Evolutionary conservation across 2,329 filamentous ascomycete species (phyloP).

Genomic region (Alternaria viburni): DNA sequence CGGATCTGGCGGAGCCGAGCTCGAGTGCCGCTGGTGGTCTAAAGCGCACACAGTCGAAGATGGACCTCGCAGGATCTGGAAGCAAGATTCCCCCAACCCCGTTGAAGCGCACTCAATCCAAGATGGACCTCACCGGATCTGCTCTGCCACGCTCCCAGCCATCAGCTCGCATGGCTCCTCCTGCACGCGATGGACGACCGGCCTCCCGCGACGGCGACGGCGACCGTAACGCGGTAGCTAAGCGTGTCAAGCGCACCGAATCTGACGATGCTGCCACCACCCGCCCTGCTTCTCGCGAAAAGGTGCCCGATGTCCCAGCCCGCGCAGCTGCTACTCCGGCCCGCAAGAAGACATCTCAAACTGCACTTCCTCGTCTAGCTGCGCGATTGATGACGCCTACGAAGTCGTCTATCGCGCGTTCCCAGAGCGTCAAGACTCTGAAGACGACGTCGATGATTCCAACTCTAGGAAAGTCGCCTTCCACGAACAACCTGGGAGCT

Average conservation of each 20-base stretch:
- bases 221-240: slow-evolving; percentile 58
- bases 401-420: slow-evolving; percentile 72
- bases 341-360: slow-evolving; percentile 38
- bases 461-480: slow-evolving; percentile 59
- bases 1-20: slow-evolving; percentile 68
- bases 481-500: slow-evolving; percentile 57
- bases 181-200: slow-evolving; percentile 32
- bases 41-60: slow-evolving; percentile 63
- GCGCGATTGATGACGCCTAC: slow-evolving; percentile 74
- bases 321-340: slow-evolving; percentile 27
- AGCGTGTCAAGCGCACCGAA: slow-evolving; percentile 72
- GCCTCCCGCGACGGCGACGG: slow-evolving; percentile 36
- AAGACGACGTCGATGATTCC: slow-evolving; percentile 60
- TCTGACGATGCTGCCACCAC: slow-evolving; percentile 73
- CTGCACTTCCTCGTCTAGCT: slow-evolving; percentile 58
- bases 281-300: slow-evolving; percentile 62
- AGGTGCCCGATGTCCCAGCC: slow-evolving; percentile 14
- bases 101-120: slow-evolving; percentile 61
- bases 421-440: slow-evolving; percentile 58
- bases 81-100: slow-evolving; percentile 47
- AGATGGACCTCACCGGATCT: slow-evolving; percentile 66
- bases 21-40: slow-evolving; percentile 49
- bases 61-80: slow-evolving; percentile 67
- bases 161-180: slow-evolving; percentile 35
- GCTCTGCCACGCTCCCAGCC: slow-evolving; percentile 47